phyloP scores from a whole-genome alignment of 2,329 filamentous ascomycete genomes.

The Colletotrichum kahawae region DNA sequence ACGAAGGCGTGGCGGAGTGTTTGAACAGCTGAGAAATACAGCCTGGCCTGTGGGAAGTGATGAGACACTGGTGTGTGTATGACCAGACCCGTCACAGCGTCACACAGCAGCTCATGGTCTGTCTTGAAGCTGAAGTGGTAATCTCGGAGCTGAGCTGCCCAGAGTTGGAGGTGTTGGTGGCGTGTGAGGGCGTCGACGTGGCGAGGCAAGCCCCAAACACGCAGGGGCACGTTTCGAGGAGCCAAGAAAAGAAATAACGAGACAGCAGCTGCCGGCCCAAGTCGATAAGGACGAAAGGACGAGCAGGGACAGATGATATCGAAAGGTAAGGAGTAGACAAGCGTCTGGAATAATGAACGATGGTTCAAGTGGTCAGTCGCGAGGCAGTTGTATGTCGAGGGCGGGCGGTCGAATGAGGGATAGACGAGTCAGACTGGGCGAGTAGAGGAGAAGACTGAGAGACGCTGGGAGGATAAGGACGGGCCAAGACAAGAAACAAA shows the following conservation, averaged over 20 bases:
- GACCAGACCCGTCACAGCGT: conserved; percentile 11
- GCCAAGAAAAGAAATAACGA: background rate
- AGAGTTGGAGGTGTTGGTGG: background rate
- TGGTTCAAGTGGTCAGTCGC: background rate
- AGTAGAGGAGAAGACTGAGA: background rate
- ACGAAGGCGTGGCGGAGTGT: background rate
- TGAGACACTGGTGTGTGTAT: background rate
- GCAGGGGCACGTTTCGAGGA: background rate
- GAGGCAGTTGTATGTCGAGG: background rate
- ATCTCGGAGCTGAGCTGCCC: background rate
- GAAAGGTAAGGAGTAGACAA: background rate
- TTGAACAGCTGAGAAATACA: background rate
- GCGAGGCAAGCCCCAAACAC: background rate
- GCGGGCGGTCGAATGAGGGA: background rate
- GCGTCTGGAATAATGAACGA: background rate
- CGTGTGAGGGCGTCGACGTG: background rate
- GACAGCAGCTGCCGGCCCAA: background rate
- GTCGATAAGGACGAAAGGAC: background rate
- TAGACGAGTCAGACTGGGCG: background rate
- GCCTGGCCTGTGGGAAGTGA: background rate
- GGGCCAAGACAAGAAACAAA: background rate
- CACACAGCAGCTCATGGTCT: conserved; percentile 12
- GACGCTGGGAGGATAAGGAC: background rate
- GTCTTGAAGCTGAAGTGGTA: background rate
- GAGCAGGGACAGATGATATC: background rate